These are phyloP conservation scores for Suillus subalutaceus DNA, from an alignment of 768 basidiomycete species.

Conservation along the genomic window DNA sequence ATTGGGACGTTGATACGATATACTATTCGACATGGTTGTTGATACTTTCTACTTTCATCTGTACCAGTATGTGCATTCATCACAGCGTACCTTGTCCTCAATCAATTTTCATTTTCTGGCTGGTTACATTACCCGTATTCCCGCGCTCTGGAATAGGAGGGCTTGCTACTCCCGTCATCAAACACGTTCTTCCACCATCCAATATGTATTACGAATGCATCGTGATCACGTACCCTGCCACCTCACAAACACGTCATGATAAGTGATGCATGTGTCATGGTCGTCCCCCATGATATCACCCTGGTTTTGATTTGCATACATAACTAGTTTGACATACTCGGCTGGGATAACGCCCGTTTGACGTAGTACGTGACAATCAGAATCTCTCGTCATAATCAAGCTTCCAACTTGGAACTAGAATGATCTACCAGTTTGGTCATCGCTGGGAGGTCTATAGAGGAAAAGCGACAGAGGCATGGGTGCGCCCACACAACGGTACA, in stretches of 20 bases:
- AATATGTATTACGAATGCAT: not conserved
- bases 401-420: not conserved
- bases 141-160: not conserved
- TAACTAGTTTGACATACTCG: not conserved
- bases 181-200: not conserved
- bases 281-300: not conserved
- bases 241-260: not conserved
- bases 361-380: not conserved
- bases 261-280: not conserved
- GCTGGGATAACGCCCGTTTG: not conserved
- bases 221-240: not conserved
- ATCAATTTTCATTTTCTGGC: not conserved
- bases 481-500: not conserved
- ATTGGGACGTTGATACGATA: not conserved
- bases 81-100: not conserved
- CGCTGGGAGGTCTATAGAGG: too few species aligned
- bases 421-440: not conserved
- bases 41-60: not conserved
- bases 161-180: not conserved
- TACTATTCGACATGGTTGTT: not conserved
- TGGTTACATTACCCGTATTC: not conserved
- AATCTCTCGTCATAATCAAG: not conserved
- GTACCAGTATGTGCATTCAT: constrained; percentile 1
- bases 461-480: not conserved
- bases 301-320: not conserved